A percentile compares a stretch with the other conserved stretches of the same genome.
These are phyloP conservation scores for Solanum bukasovii DNA, from an alignment of 257 asterid species.

Conservation along the genomic window DNA sequence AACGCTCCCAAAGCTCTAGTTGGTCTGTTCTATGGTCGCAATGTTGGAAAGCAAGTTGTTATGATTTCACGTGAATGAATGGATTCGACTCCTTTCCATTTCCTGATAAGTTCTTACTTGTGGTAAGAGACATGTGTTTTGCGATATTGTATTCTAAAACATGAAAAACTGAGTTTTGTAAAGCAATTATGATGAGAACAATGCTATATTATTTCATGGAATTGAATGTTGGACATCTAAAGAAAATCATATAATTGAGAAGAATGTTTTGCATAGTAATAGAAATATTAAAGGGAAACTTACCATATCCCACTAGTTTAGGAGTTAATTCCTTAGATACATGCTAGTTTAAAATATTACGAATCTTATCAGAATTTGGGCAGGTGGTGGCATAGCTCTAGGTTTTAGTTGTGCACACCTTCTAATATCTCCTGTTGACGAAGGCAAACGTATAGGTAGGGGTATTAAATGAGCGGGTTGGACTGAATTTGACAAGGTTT, in stretches of 20 bases:
- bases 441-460: not conserved
- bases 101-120: not conserved
- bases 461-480: not conserved
- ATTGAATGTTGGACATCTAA: not conserved
- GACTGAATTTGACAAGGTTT: too few species aligned
- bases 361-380: not conserved
- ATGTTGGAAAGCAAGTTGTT: not conserved
- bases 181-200: not conserved
- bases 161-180: not conserved
- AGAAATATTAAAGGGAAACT: not conserved
- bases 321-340: not conserved
- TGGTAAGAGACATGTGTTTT: too few species aligned
- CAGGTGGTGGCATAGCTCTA: not conserved
- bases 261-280: not conserved
- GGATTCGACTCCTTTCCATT: not conserved
- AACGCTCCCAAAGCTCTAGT: not conserved
- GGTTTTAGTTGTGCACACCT: slow-evolving; percentile 12
- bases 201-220: not conserved
- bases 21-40: not conserved
- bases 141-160: not conserved
- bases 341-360: too few species aligned
- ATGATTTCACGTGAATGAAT: not conserved
- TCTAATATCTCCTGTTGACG: not conserved
- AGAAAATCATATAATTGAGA: not conserved
- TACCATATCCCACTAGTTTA: not conserved